These are phyloP conservation scores for Leucocoprinus leucothites DNA, from an alignment of 768 basidiomycete genomes.

Conservation along the genomic window DNA sequence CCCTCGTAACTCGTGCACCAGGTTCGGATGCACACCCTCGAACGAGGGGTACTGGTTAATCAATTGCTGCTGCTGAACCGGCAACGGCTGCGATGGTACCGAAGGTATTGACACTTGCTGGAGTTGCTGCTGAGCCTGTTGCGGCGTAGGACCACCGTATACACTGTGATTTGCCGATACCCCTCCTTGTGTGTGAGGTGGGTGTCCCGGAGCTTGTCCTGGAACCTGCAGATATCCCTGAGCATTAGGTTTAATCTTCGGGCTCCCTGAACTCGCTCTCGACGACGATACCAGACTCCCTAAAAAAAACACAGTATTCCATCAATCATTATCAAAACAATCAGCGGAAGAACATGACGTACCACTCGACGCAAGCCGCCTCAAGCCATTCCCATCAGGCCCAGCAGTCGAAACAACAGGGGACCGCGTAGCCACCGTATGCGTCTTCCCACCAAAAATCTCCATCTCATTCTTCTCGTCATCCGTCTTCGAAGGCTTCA, in stretches of 20 bases:
- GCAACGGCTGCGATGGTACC: constrained; percentile 18
- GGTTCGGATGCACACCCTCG: constrained; percentile 49
- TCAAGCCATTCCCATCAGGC: not conserved
- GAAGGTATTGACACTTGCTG: constrained; percentile 3
- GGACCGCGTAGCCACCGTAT: constrained; percentile 53
- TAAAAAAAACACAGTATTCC: not conserved
- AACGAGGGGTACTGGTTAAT: constrained; percentile 37
- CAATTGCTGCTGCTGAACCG: constrained; percentile 25
- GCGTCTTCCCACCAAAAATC: constrained; percentile 75
- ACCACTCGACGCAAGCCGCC: not conserved
- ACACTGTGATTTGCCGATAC: not conserved
- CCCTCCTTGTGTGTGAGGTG: not conserved
- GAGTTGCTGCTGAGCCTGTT: not conserved
- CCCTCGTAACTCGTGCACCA: constrained; percentile 51
- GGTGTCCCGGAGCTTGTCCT: not conserved
- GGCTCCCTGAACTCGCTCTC: constrained; percentile 4
- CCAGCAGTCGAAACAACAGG: not conserved
- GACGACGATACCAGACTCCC: constrained; percentile 4
- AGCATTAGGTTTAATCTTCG: not conserved
- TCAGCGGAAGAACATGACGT: not conserved
- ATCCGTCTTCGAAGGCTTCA: constrained; percentile 42
- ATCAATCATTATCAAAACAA: not conserved
- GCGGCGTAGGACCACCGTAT: not conserved
- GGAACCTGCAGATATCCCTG: constrained; percentile 1
- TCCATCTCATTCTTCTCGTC: constrained; percentile 64